Evolutionary conservation across 768 basidiomycete species (phyloP).

Genomic region (Stropharia rugosoannulata): DNA sequence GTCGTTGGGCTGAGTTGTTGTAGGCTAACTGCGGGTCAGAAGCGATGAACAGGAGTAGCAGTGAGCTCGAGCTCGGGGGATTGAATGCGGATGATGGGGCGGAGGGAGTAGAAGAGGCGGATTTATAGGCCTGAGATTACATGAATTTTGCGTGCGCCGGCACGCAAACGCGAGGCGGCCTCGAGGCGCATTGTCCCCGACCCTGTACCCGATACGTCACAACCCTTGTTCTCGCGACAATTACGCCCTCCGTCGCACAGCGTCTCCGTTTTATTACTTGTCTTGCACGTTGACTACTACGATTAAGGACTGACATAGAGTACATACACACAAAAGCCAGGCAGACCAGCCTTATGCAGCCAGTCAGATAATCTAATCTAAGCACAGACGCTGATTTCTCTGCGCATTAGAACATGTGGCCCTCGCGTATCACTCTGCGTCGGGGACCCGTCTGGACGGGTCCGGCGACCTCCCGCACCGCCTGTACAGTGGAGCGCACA

Average conservation of each 20-base stretch:
- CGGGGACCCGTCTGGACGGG: neutral
- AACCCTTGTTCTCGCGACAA: neutral
- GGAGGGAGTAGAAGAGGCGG: neutral
- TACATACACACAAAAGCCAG: too few species aligned
- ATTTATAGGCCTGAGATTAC: slow-evolving; percentile 6
- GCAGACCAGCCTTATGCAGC: too few species aligned
- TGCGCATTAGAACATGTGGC: neutral
- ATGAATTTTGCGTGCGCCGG: neutral
- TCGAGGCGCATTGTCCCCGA: slow-evolving; percentile 8
- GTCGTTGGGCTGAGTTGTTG: neutral
- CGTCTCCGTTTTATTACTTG: neutral
- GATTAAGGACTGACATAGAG: neutral
- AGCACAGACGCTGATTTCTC: too few species aligned
- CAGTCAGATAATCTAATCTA: too few species aligned
- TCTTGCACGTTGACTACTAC: neutral
- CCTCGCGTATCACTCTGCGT: neutral
- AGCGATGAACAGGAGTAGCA: neutral
- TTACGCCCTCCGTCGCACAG: neutral
- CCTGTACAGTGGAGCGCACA: neutral
- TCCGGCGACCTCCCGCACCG: neutral
- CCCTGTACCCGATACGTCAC: slow-evolving; percentile 5
- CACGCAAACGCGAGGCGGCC: slow-evolving; percentile 4
- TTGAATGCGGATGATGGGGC: neutral
- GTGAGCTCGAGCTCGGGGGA: neutral
- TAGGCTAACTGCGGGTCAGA: too few species aligned